phyloP scores from a whole-genome alignment of 768 basidiomycete genomes.

The Cyclocybe cylindracea region DNA sequence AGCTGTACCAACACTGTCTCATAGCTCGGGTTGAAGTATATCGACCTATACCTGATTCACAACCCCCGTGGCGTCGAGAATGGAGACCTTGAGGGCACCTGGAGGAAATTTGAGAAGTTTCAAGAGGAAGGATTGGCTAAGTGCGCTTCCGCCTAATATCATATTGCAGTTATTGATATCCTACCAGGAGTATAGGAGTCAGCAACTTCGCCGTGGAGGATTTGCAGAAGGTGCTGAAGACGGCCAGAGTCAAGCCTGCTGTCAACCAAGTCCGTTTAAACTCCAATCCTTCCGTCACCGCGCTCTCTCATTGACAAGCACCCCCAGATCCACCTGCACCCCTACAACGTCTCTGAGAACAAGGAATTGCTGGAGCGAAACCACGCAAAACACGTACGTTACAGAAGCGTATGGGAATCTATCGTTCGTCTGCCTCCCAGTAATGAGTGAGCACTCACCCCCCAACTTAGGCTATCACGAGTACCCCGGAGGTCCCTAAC shows the following conservation, averaged over 20 bases:
- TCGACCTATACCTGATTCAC: constrained; percentile 78
- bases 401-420: constrained; percentile 75
- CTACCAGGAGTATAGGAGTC: constrained; percentile 67
- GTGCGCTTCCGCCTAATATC: constrained; percentile 24
- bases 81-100: constrained; percentile 38
- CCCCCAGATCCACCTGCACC: constrained; percentile 19
- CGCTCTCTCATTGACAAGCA: no score
- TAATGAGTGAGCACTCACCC: not conserved
- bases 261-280: constrained; percentile 63
- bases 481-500: constrained; percentile 60
- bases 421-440: constrained; percentile 38
- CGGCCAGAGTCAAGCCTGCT: constrained; percentile 57
- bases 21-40: constrained; percentile 59
- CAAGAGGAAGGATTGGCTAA: constrained; percentile 44
- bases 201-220: constrained; percentile 62
- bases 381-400: no score
- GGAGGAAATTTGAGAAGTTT: constrained; percentile 60
- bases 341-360: constrained; percentile 62
- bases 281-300: not conserved
- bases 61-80: constrained; percentile 33
- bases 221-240: constrained; percentile 51
- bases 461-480: constrained; percentile 51
- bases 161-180: not conserved
- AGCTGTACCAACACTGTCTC: not conserved
- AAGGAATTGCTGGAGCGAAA: constrained; percentile 50